Conservation (phyloP, 352 stramenopile genomes). For the Pythium phragmitis region DNA sequence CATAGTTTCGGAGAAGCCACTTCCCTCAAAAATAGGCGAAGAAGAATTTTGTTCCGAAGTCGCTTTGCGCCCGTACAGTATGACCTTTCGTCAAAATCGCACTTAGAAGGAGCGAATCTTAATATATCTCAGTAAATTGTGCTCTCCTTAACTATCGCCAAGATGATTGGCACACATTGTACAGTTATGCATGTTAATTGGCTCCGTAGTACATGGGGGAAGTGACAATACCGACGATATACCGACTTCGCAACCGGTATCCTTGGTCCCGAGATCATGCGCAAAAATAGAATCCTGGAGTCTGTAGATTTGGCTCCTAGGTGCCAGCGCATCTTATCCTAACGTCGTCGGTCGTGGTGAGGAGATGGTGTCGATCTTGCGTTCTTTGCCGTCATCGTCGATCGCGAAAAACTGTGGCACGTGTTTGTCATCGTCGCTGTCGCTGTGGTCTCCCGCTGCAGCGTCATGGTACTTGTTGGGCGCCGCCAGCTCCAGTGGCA, state of each 20-base stretch:
- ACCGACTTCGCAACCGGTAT: neutral
- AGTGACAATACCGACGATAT: neutral
- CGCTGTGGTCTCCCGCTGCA: neutral
- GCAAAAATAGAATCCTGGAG: neutral
- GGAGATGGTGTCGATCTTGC: neutral
- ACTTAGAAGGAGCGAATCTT: too few species aligned
- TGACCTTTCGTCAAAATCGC: too few species aligned
- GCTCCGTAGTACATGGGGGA: neutral
- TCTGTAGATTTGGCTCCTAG: neutral
- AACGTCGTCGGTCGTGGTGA: slow-evolving; percentile 1
- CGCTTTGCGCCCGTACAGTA: too few species aligned
- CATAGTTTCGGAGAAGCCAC: too few species aligned
- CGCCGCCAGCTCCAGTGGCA: neutral
- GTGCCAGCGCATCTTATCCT: neutral
- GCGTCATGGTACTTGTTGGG: neutral
- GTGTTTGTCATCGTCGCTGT: neutral
- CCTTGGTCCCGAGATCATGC: neutral
- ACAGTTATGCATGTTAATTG: too few species aligned
- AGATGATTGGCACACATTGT: too few species aligned
- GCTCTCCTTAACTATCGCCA: too few species aligned
- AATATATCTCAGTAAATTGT: too few species aligned
- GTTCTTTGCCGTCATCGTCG: neutral
- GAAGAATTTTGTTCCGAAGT: too few species aligned
- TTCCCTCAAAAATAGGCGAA: too few species aligned
- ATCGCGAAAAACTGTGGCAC: neutral